These are phyloP conservation scores for Teratosphaeria nubilosa DNA, from an alignment of 2,329 filamentous ascomycete genomes.

Conservation along the genomic window DNA sequence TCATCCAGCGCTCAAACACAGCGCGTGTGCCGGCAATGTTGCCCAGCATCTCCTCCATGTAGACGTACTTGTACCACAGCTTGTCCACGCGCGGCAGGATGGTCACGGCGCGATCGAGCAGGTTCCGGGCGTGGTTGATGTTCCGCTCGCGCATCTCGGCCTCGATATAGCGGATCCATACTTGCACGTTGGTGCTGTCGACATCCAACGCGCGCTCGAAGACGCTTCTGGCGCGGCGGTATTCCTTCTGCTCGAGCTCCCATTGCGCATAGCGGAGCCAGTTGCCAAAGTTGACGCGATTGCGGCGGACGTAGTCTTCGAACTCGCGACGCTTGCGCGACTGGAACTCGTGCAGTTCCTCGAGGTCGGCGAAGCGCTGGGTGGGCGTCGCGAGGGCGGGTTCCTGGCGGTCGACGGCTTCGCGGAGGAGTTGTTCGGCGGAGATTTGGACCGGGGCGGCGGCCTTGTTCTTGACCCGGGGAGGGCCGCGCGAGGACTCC, in stretches of 20 bases:
- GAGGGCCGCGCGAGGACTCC: constrained; percentile 84
- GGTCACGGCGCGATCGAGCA: constrained; percentile 89
- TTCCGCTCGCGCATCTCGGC: constrained; percentile 91
- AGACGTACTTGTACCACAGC: constrained; percentile 98
- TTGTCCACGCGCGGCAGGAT: constrained; percentile 87
- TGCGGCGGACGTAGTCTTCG: constrained; percentile 93
- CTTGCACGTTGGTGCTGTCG: constrained; percentile 70
- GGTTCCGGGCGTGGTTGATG: constrained; percentile 91
- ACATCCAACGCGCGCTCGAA: constrained; percentile 94
- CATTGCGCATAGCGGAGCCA: constrained; percentile 97
- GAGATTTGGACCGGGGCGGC: constrained; percentile 75
- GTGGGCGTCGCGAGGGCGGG: constrained; percentile 78
- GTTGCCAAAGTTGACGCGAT: constrained; percentile 93
- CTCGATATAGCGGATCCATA: constrained; percentile 93
- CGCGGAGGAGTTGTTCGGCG: constrained; percentile 90
- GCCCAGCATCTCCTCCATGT: constrained; percentile 95
- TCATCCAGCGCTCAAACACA: constrained; percentile 97
- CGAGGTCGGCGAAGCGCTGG: constrained; percentile 88
- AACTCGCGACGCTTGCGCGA: constrained; percentile 93
- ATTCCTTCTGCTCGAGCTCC: constrained; percentile 98
- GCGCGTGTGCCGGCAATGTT: constrained; percentile 87
- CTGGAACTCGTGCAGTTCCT: constrained; percentile 96
- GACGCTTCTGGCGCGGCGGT: constrained; percentile 76
- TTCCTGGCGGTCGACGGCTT: constrained; percentile 95
- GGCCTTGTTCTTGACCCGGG: constrained; percentile 97